A percentile compares a stretch with the other conserved stretches of the same genome.
Evolutionary conservation across 768 basidiomycete genomes (phyloP).

Genomic region (Candolleomyces eurysporus): DNA sequence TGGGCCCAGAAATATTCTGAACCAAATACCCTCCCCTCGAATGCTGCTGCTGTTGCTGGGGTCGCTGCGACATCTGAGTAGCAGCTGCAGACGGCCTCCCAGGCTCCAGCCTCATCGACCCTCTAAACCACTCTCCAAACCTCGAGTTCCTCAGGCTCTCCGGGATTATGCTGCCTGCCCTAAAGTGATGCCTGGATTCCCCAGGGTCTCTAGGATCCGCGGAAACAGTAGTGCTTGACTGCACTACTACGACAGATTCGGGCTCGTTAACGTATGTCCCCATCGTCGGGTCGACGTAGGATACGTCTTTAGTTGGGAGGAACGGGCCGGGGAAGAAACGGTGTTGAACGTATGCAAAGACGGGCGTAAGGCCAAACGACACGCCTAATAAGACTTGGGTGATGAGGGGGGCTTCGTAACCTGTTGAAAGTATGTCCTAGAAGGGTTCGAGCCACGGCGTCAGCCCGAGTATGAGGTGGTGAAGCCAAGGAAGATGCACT

Average conservation of each 20-base stretch:
- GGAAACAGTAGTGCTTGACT: neutral
- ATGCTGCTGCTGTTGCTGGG: too few species aligned
- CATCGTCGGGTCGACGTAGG: slow-evolving; percentile 1
- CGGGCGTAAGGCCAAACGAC: slow-evolving; percentile 58
- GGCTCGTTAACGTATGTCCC: neutral
- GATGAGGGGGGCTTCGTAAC: slow-evolving; percentile 50
- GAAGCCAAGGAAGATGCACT: slow-evolving; percentile 16
- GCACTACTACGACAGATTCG: neutral
- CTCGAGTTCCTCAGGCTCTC: too few species aligned
- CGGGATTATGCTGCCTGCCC: too few species aligned
- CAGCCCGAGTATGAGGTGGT: neutral
- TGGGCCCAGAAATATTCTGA: too few species aligned
- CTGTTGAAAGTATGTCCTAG: slow-evolving; percentile 46
- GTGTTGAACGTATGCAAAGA: slow-evolving; percentile 11
- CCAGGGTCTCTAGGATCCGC: neutral
- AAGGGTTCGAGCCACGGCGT: neutral
- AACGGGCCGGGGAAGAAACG: neutral
- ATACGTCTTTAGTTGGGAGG: neutral
- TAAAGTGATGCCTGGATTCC: too few species aligned
- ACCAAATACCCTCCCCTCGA: too few species aligned
- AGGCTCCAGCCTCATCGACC: too few species aligned
- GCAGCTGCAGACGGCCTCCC: too few species aligned
- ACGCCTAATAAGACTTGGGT: slow-evolving; percentile 51
- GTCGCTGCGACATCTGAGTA: too few species aligned
- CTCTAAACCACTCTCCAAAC: too few species aligned